Evolutionary conservation across 352 stramenopile species (phyloP), one percentile per base, ranked within the genome.

Genomic region (Globisporangium nodosum): DNA sequence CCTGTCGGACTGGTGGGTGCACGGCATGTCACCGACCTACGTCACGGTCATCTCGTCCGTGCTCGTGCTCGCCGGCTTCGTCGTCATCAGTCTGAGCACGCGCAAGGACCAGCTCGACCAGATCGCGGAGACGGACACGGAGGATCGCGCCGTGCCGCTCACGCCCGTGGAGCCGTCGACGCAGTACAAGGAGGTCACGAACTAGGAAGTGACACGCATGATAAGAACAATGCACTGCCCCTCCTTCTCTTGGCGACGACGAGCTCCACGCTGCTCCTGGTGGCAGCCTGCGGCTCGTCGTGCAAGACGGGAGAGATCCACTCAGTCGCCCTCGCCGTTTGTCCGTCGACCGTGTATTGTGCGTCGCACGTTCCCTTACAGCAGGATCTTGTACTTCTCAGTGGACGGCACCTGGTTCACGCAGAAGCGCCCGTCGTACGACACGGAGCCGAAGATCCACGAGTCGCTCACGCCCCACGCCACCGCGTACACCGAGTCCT

Each of bases 361-460:
- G n/a, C 13, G 16, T 15, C 9, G 7, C 6, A n/a, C 8, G 31
- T 27, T 13, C 33, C 16, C 27, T 55, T n/a, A 99, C 27, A 99
- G 68, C 58, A 99, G 76, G 72, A 99, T 99, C 66, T 99, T 99
- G 76, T 99, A 99, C 70, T 99, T 99, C 73, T 99, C 97, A 7
- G 97, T 97, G 16, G 92, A 98, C 35, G 97, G 96, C 35, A 99
- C 97, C 64, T 98, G 86, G 75, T 98, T 96, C 16, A 99, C 69
- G 33, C 96, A 86, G 42, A 99, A 76, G 43, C 90, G 86, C 8
- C 97, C 97, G 71, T 99, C 96, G 71, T 95, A 98, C 31, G 90
- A 98, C 13, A 98, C 70, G 2, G 92, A 98, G 31, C 85, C 87
- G 65, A 98, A 98, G 52, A 98, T 77, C 96, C 97, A 99, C 37